Base-by-base conservation (phyloP, 2,329 filamentous ascomycete species). In the Diaporthe citri region DNA sequence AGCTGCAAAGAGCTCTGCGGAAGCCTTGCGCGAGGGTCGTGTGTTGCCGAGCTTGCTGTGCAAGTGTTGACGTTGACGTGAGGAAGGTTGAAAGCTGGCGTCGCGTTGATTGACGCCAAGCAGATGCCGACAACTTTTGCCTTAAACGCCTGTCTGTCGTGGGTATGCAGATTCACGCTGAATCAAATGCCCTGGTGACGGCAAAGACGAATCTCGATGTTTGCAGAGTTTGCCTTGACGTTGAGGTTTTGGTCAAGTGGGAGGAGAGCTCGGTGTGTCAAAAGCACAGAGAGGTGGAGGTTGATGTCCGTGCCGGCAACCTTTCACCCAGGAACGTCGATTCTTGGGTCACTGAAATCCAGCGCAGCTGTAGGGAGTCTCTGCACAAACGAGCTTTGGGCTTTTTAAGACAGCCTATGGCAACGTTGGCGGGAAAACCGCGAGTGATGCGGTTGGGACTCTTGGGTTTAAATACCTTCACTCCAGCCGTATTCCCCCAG, bases 11-110 rank as follows among this genome's bases (percentile, higher is more conserved):
- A 64, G 34, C 9, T 13, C 13, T 51, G 15, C 25, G 13, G 17
- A 41, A 55, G 31, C 20, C 48, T 39, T 71, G 66, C 43, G 36
- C 20, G 46, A 28, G 36, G 46, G 28, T 56, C 31, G 8, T 34
- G 46, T 56, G 55, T 13, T 71, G 66, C 25, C 15, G 51, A 56
- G 60, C 51, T 43, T 48, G 62, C 13, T 56, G 57, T 64, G 71
- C 34, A n/a, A 72, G 31, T 7, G 52, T 69, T 69, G 70, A 39
- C 43, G 52, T n/a, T n/a, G 48, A 59, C 22, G 71, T 20, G 13
- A 25, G 34, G 15, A 20, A 41, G 48, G 48, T 55, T 10, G 70
- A 41, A 43, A 56, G 57, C 48, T 59, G 46, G 43, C 55, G 59
- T 43, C 39, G 57, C 25, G 39, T 72, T 25, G 46, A 31, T 64